Conservation (phyloP, 2,329 filamentous ascomycete species). For the Mycosphaerella sp. region DNA sequence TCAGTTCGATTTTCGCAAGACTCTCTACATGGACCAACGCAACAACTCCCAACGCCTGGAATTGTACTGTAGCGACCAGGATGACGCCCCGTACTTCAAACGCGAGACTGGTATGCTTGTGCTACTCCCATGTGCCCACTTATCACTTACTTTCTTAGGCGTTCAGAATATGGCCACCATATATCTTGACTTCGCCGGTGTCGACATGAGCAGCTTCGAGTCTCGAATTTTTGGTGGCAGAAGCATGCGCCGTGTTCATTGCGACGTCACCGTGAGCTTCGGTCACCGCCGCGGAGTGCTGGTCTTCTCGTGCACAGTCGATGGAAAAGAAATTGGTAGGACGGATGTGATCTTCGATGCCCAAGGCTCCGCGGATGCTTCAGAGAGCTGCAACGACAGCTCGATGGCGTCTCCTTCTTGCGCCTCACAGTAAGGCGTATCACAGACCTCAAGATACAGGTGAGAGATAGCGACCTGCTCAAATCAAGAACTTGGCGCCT, state of each 20-base stretch:
- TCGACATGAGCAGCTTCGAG: neutral
- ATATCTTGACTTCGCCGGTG: neutral
- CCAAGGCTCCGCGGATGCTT: neutral
- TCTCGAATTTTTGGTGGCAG: neutral
- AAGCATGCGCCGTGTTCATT: neutral
- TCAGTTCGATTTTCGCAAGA: neutral
- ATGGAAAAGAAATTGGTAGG: slow-evolving; percentile 3
- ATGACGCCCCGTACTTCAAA: slow-evolving; percentile 5
- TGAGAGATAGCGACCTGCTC: too few relatives aligned
- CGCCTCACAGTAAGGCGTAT: neutral
- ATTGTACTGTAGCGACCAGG: slow-evolving; percentile 5
- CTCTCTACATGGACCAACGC: neutral
- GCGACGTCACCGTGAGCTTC: slow-evolving; percentile 1
- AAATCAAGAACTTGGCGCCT: too few relatives aligned
- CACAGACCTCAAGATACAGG: too few relatives aligned
- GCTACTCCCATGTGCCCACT: neutral
- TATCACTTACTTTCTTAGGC: neutral
- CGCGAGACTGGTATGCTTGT: neutral
- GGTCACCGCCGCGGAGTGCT: slow-evolving; percentile 10
- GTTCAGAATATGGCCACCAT: slow-evolving; percentile 7
- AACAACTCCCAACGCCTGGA: neutral
- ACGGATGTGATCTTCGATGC: slow-evolving; percentile 7
- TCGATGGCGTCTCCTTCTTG: neutral
- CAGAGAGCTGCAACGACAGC: neutral
- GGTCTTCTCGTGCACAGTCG: neutral